These are phyloP conservation scores for Nicotiana tabacum DNA, from an alignment of 257 asterid species.

Conservation along the genomic window DNA sequence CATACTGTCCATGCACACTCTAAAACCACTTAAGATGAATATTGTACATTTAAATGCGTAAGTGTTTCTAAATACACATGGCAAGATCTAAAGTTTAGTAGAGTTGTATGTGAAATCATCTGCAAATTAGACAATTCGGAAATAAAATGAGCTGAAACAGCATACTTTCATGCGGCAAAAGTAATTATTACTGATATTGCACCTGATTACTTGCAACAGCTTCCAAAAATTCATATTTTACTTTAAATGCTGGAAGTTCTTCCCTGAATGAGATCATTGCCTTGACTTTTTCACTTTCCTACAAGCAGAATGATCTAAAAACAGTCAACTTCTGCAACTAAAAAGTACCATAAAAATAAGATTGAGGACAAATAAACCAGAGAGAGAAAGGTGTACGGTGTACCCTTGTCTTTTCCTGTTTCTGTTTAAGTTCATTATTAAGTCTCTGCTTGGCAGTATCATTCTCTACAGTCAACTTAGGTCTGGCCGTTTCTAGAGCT, in stretches of 20 bases:
- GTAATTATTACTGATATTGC: neutral
- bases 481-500: conserved; percentile 29
- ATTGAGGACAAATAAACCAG: neutral
- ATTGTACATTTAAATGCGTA: neutral
- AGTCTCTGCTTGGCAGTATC: conserved; percentile 41
- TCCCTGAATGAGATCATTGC: conserved; percentile 78
- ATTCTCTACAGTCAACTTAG: conserved; percentile 25
- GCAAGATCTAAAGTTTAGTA: neutral
- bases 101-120: neutral
- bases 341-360: conserved; percentile 9
- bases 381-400: conserved; percentile 28
- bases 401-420: conserved; percentile 88
- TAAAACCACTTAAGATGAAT: no score
- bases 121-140: neutral
- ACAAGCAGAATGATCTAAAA: conserved; percentile 24
- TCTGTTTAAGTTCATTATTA: conserved; percentile 56
- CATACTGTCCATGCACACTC: no score
- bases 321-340: conserved; percentile 10
- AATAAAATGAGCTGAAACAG: neutral
- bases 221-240: conserved; percentile 67
- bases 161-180: neutral
- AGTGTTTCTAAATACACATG: neutral
- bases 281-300: conserved; percentile 63
- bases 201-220: conserved; percentile 88
- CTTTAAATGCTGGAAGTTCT: conserved; percentile 83